phyloP scores from a whole-genome alignment of 768 basidiomycete species.

The Pleurotus salmoneostramineus region DNA sequence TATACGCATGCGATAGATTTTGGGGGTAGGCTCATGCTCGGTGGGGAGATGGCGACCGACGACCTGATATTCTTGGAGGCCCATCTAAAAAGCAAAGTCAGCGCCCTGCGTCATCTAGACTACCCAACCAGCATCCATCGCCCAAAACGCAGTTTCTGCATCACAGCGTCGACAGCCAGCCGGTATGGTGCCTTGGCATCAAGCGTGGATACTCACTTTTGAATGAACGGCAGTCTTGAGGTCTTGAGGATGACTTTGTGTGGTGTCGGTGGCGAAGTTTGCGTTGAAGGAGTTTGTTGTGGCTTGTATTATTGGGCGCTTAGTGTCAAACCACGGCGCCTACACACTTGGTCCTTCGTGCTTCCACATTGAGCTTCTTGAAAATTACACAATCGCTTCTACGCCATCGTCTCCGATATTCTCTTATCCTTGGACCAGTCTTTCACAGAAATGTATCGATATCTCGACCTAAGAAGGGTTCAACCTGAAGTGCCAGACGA shows the following conservation, averaged over 20 bases:
- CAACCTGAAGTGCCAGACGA: too few relatives aligned
- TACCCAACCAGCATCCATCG: slow-evolving; percentile 3
- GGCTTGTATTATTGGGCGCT: background rate
- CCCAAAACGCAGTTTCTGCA: background rate
- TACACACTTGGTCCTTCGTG: background rate
- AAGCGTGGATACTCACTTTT: background rate
- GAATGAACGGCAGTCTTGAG: background rate
- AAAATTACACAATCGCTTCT: too few relatives aligned
- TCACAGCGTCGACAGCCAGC: background rate
- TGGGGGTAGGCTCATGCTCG: slow-evolving; percentile 87
- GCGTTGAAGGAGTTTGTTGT: background rate
- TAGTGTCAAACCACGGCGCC: background rate
- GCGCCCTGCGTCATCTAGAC: background rate
- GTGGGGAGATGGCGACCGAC: slow-evolving; percentile 97
- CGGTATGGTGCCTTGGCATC: background rate
- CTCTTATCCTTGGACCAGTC: too few relatives aligned
- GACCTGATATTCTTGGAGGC: slow-evolving; percentile 90
- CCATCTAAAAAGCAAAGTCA: slow-evolving; percentile 44
- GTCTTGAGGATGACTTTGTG: slow-evolving; percentile 3
- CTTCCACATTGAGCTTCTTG: background rate
- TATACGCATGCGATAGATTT: slow-evolving; percentile 99
- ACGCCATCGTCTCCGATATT: too few relatives aligned
- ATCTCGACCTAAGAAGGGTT: too few relatives aligned
- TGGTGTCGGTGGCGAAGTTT: background rate
- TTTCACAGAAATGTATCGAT: too few relatives aligned